phyloP scores from a whole-genome alignment of 352 stramenopile genomes.

The Pythium plurisporium region DNA sequence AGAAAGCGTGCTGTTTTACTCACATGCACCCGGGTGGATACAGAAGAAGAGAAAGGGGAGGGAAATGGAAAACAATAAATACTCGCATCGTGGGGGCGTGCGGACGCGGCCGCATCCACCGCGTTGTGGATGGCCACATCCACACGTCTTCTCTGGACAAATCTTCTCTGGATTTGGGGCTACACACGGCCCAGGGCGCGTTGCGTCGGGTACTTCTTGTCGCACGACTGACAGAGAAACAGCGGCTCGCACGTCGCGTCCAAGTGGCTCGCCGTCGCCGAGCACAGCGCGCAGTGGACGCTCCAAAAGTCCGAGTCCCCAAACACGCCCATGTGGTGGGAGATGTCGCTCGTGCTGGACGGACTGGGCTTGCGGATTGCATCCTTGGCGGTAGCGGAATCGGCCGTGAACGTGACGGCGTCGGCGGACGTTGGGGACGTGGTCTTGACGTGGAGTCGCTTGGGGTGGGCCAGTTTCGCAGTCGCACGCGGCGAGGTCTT shows the following conservation, averaged over 20 bases:
- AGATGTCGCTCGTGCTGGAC: slow-evolving; percentile 45
- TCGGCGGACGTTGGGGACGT: slow-evolving; percentile 7
- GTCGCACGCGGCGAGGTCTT: slow-evolving; percentile 6
- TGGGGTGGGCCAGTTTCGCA: neutral
- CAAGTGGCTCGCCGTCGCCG: slow-evolving; percentile 32
- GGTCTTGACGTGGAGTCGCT: slow-evolving; percentile 19
- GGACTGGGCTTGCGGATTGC: slow-evolving; percentile 42
- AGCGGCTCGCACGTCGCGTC: slow-evolving; percentile 45
- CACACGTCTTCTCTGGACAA: neutral
- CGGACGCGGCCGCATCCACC: no score
- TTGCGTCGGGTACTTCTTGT: slow-evolving; percentile 81
- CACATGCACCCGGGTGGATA: neutral
- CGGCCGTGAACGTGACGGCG: neutral
- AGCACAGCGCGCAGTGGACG: slow-evolving; percentile 63
- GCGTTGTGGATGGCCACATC: no score
- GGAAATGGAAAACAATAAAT: slow-evolving; percentile 8
- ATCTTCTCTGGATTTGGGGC: neutral
- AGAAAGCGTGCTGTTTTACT: neutral
- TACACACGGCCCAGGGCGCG: slow-evolving; percentile 53
- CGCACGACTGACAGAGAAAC: slow-evolving; percentile 64
- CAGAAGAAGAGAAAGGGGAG: neutral
- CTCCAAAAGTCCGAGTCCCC: slow-evolving; percentile 38
- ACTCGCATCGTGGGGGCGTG: neutral
- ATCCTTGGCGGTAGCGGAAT: neutral
- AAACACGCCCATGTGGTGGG: slow-evolving; percentile 33